Base-by-base conservation (phyloP, 2,329 filamentous ascomycete species). In the Fusarium kyushuense region DNA sequence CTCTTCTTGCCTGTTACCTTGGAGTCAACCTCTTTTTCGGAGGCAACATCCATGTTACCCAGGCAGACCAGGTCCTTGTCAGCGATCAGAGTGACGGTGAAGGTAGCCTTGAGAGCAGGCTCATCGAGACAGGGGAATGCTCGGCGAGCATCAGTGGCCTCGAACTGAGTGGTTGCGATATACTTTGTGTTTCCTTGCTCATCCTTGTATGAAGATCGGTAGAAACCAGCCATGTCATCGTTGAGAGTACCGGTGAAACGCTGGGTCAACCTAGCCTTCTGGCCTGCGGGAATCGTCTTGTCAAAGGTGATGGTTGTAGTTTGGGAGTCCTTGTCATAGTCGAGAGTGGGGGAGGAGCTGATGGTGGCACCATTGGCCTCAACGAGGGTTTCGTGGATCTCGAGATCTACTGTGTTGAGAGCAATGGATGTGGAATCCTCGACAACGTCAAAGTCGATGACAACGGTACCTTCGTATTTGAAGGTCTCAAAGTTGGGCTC, bases 101-200 rank as follows among this genome's bases (percentile, higher is more conserved):
- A 98, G 70, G 92, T 90, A 38, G 95, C 93, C 84, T 98, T 98
- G 72, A 98, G 86, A 27, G 93, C 91, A 29, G 95, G 95, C 83
- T 98, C 96, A 76, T 98, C 95, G 79, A 97, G 97, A 82, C 95
- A 97, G 42, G 95, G 95, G 82, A 98, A 97, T 9, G 95, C 94
- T 73, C 94, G 87, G 74, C 95, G 89, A 65, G 93, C 94, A 82
- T 98, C 95, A 16, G 95, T 97, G 38, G 95, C 91, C 83, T 98
- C 95, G 92, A 98, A 97, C 84, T 98, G 95, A 19, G 93, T 93
- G 27, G 94, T 95, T 29, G 94, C 95, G 76, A 98, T 85, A 77
- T 94, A 91, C 71, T 92, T 92, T 60, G 90, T 89, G 63, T 88
- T 88, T 38, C 95, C 95, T 75, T 96, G 89, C 48, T 87, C 81